Percentiles rank a stretch among this genome's conserved stretches.
Evolutionary conservation across 139 green algal genomes (phyloP).

Genomic region (Mesotaenium endlicherianum): DNA sequence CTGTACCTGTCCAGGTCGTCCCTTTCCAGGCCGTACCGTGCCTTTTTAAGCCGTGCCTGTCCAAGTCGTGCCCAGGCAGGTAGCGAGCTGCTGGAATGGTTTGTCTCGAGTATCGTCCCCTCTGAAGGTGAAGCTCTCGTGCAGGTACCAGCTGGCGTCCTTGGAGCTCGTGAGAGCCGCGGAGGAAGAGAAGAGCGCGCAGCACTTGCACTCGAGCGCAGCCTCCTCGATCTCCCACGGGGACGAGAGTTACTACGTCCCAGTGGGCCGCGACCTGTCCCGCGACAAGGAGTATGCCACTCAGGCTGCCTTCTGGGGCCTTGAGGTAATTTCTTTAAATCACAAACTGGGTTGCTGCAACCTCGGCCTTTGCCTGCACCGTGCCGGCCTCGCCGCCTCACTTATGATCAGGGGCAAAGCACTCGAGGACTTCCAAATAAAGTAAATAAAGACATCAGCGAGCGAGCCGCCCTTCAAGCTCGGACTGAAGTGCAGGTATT

Average conservation of each 20-base stretch:
- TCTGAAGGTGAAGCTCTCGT: neutral
- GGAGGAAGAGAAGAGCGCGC: conserved; percentile 9
- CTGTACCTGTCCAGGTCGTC: neutral
- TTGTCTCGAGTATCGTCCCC: neutral
- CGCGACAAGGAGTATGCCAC: conserved; percentile 22
- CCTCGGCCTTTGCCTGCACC: too few relatives aligned
- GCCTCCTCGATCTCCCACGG: neutral
- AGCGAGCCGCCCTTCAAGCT: neutral
- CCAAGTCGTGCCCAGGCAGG: neutral
- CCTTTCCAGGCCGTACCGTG: neutral
- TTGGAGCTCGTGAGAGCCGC: conserved; percentile 46
- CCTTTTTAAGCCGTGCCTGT: neutral
- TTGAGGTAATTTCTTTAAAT: too few relatives aligned
- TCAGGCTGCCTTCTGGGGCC: conserved; percentile 29
- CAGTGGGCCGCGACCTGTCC: conserved; percentile 34
- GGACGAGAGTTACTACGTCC: conserved; percentile 22
- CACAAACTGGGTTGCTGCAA: too few relatives aligned
- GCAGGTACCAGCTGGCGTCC: conserved; percentile 29
- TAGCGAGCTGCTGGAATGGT: neutral
- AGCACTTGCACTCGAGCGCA: neutral
- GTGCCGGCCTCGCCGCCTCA: neutral
- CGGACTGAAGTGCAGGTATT: too few relatives aligned
- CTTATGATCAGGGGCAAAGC: neutral
- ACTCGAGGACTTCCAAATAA: neutral
- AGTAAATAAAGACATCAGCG: neutral